Conservation (phyloP, 768 basidiomycete genomes). For the Sporobolomyces phaffii region DNA sequence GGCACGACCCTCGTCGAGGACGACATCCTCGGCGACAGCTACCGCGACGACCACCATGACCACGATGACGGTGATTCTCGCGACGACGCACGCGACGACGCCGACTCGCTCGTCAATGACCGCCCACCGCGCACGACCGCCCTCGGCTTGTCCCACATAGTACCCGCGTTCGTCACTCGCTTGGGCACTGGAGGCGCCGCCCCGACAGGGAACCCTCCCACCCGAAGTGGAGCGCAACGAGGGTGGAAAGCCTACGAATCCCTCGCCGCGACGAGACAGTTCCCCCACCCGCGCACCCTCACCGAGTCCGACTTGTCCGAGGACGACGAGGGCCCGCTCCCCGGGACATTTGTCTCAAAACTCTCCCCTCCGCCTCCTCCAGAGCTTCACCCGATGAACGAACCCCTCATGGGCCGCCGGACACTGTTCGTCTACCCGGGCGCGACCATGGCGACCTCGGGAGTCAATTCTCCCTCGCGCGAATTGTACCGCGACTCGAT, state of each 20-base stretch:
- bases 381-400: constrained; percentile 7
- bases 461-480: neutral
- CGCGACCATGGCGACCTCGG: neutral
- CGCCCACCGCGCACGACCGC: neutral
- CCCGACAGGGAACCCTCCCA: neutral
- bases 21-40: constrained; percentile 26
- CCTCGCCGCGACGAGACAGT: neutral
- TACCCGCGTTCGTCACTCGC: constrained; percentile 18
- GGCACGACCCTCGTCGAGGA: neutral
- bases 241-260: constrained; percentile 35
- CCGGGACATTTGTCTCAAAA: constrained; percentile 26
- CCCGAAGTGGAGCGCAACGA: neutral
- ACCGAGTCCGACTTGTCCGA: constrained; percentile 13
- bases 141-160: neutral
- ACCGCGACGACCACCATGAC: neutral
- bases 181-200: neutral
- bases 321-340: constrained; percentile 8
- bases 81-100: neutral
- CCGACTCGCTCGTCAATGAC: too few species aligned
- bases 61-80: neutral
- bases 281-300: neutral
- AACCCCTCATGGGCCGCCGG: constrained; percentile 4
- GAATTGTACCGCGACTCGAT: constrained; percentile 16
- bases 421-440: constrained; percentile 33
- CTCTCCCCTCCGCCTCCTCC: neutral